phyloP scores from a whole-genome alignment of 2,329 filamentous ascomycete genomes.

The Fusarium hostae region DNA sequence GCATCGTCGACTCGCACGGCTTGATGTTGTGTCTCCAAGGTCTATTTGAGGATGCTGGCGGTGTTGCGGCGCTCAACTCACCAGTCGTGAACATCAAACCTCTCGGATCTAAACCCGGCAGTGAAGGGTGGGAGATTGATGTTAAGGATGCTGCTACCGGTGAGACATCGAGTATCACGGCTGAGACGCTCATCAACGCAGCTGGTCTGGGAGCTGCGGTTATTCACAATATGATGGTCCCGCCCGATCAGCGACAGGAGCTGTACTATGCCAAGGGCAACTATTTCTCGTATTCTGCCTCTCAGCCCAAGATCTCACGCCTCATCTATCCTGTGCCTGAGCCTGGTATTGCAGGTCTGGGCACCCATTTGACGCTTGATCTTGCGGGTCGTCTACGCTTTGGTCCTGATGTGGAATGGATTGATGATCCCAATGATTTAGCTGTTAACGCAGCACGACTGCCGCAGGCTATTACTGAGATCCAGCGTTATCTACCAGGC shows the following conservation, averaged over 20 bases:
- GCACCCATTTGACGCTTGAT: conserved; percentile 94
- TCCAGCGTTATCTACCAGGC: conserved; percentile 80
- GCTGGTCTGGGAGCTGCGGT: conserved; percentile 82
- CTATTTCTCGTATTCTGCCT: conserved; percentile 85
- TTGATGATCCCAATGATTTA: conserved; percentile 76
- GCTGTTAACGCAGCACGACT: conserved; percentile 72
- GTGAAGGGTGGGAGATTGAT: conserved; percentile 75
- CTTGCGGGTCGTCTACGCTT: conserved; percentile 86
- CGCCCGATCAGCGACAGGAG: conserved; percentile 62
- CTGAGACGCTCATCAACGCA: conserved; percentile 83
- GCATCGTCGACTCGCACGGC: conserved; percentile 88
- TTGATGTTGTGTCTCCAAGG: conserved; percentile 85
- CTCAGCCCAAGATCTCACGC: conserved; percentile 71
- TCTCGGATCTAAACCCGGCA: conserved; percentile 56
- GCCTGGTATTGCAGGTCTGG: conserved; percentile 84
- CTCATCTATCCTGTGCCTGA: conserved; percentile 90
- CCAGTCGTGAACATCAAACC: conserved; percentile 70
- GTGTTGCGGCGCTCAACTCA: conserved; percentile 76
- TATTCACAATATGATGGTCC: conserved; percentile 85
- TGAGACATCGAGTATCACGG: conserved; percentile 69
- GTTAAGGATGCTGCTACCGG: conserved; percentile 60
- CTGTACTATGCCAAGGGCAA: conserved; percentile 93
- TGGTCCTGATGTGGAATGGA: conserved; percentile 96
- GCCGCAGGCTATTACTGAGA: conserved; percentile 75
- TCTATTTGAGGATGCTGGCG: conserved; percentile 79